Base-by-base conservation (phyloP, 768 basidiomycete species). In the Hygrocybe punicea region DNA sequence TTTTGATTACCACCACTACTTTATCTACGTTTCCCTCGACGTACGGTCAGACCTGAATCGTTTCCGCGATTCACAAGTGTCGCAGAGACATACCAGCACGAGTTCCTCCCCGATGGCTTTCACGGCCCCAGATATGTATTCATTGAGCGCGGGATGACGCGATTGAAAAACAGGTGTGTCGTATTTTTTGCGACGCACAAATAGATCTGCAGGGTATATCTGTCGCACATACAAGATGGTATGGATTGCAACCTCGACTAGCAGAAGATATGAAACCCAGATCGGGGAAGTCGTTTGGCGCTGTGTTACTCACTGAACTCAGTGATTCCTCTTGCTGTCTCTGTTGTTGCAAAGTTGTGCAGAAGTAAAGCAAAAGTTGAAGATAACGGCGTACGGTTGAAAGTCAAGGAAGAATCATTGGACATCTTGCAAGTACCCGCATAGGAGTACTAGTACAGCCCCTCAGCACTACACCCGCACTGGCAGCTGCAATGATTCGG, bases 191-290 rank as follows among this genome's bases (percentile, higher is more conserved):
- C 91, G 81, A 40, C 93, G 81, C 37, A 89, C 79, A 68, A 98
- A 98, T 17, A 97, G 78, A 55, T 91, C 90, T 42, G 87, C 77
- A 0, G 95, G 96, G 65, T 98, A 98, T 50, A 98, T 79, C 62
- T 90, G 87, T 17, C 96, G 86, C 25, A 93, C 84, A 65, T 91
- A 97, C 5, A 98, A 81, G 59, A 98, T 92, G 3, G 87, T 87
- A 67, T 98, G 95, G 58, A 97, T 86, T 9, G 91, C 91, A 29
- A 95, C 90, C 67, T 98, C 96, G 63, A 98, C 96, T 98, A 8
- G 65, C 24, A 13, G 4, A 44, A 14, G 46, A 25, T 14, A n/a
- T 21, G 56, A 29, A 4, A 8, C 29, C 24, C 48, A 45, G 36
- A 21, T 56, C 34, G 39, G 4, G 6, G 23, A n/a, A 29, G 57